Conservation (phyloP, 352 stramenopile genomes). For the Halophytophthora polymorphica region DNA sequence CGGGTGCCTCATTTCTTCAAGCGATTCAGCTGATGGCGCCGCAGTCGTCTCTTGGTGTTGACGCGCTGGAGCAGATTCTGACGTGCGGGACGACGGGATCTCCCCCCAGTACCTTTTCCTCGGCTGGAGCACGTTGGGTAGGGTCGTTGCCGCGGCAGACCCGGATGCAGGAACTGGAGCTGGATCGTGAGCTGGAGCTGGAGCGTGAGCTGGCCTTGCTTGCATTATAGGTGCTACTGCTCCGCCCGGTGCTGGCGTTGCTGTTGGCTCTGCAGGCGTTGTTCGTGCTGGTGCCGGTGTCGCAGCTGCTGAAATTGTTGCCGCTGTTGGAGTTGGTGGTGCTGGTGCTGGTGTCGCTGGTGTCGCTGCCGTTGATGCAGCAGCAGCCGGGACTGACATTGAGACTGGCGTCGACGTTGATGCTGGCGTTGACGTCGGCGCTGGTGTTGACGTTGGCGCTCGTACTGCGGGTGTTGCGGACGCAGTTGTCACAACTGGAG, state of each 20-base stretch:
- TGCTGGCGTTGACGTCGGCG: too few relatives aligned
- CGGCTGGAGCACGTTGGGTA: too few relatives aligned
- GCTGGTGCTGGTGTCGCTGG: not conserved
- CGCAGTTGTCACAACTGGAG: not conserved
- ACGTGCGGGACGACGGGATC: too few relatives aligned
- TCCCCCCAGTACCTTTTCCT: too few relatives aligned
- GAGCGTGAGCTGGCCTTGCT: not conserved
- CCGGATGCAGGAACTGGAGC: too few relatives aligned
- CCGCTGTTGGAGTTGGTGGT: not conserved
- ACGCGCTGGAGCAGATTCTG: too few relatives aligned
- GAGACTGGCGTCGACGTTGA: not conserved
- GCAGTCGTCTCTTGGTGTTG: too few relatives aligned
- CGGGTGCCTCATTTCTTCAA: conserved; percentile 4
- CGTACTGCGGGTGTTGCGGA: not conserved
- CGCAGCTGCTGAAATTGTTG: not conserved
- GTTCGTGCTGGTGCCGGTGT: not conserved
- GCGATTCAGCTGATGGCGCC: conserved; percentile 2
- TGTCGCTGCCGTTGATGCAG: not conserved
- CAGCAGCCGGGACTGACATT: not conserved
- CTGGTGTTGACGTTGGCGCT: not conserved
- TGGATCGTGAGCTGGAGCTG: conserved; percentile 2
- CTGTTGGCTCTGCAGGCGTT: not conserved
- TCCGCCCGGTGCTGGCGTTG: not conserved
- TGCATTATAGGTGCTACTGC: not conserved
- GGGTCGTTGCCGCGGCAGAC: too few relatives aligned